A percentile compares a stretch with the other conserved stretches of the same genome.
Conservation (phyloP, 129 eudicot genomes). For the Deinandra increscens region DNA sequence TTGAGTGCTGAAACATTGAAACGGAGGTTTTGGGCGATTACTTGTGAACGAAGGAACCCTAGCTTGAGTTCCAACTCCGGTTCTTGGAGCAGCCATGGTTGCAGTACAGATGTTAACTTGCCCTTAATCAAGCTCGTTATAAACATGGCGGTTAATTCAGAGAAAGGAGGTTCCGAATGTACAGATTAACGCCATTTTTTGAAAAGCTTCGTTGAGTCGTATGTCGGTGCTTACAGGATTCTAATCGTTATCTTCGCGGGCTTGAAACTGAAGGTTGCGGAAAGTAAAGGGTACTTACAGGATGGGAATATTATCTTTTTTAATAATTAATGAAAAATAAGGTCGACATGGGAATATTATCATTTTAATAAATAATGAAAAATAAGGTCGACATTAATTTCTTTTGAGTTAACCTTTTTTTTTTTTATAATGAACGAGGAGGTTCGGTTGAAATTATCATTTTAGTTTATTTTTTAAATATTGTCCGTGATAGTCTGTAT, state of each 20-base stretch:
- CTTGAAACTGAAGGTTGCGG: slow-evolving; percentile 21
- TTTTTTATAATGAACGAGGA: no score
- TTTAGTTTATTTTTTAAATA: no score
- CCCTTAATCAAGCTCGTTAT: slow-evolving; percentile 43
- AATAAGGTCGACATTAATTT: no score
- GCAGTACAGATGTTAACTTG: slow-evolving; percentile 57
- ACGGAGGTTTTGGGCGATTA: slow-evolving; percentile 38
- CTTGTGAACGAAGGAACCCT: slow-evolving; percentile 70
- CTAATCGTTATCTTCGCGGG: slow-evolving; percentile 31
- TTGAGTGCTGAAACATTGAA: slow-evolving; percentile 58
- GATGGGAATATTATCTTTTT: background rate
- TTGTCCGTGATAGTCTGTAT: no score
- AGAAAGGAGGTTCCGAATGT: background rate
- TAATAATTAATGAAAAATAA: background rate
- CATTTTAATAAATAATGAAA: no score
- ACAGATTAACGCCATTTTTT: slow-evolving; percentile 17
- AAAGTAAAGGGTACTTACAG: slow-evolving; percentile 15
- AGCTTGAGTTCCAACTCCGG: slow-evolving; percentile 62
- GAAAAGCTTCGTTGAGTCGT: slow-evolving; percentile 4
- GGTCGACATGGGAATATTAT: no score
- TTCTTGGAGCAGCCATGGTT: slow-evolving; percentile 75
- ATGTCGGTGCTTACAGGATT: slow-evolving; percentile 19
- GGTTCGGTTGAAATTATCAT: no score
- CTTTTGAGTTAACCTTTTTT: no score
- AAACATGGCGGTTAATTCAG: slow-evolving; percentile 41